Conservation (phyloP, 2,329 filamentous ascomycete genomes). For the Calcarisporium arbuscula region DNA sequence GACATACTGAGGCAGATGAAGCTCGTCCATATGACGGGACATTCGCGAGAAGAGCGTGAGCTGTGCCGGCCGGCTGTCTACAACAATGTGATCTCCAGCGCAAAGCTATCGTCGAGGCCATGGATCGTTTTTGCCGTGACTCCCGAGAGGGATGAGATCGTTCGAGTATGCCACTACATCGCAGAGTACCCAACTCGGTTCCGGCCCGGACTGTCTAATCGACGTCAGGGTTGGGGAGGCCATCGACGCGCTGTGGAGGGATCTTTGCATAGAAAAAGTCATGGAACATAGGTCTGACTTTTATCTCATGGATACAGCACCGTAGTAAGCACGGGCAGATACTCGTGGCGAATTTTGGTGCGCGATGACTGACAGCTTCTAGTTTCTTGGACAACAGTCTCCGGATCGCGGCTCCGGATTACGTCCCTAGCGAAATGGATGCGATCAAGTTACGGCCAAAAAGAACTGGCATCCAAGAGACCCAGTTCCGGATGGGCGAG, state of each 20-base stretch:
- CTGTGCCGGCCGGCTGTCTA: too few species aligned
- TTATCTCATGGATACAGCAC: neutral
- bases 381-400: neutral
- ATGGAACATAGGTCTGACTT: neutral
- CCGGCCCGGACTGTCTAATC: too few species aligned
- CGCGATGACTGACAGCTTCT: neutral
- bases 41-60: too few species aligned
- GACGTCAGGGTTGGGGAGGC: too few species aligned
- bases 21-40: too few species aligned
- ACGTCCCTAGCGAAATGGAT: constrained; percentile 1
- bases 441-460: neutral
- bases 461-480: neutral
- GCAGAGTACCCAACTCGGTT: too few species aligned
- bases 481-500: neutral
- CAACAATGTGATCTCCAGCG: too few species aligned
- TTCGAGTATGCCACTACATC: too few species aligned
- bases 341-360: neutral
- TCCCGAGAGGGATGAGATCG: too few species aligned
- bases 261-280: neutral
- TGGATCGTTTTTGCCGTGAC: too few species aligned
- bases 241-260: neutral
- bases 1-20: too few species aligned
- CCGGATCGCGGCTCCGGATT: neutral
- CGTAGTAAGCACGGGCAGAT: neutral
- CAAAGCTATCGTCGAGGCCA: too few species aligned